Evolutionary conservation across 1,284 basidiomycete genomes (phyloP).

Genomic region (Coriolopsis trogii): DNA sequence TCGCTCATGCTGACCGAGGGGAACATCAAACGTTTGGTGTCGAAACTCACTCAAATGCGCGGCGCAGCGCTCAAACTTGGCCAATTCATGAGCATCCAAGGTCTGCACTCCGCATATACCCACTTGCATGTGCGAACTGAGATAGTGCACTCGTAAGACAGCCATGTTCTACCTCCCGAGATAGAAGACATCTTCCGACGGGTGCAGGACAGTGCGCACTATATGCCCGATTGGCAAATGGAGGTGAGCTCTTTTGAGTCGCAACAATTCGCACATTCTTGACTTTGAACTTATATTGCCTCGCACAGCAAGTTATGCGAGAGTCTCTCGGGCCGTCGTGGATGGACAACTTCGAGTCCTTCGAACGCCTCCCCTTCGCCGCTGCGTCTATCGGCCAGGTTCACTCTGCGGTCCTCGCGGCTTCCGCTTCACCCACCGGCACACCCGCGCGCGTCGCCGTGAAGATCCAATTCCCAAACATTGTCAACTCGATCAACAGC

Average conservation of each 20-base stretch:
- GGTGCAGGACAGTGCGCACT: slow-evolving; percentile 96
- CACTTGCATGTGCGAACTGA: neutral
- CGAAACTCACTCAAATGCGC: slow-evolving; percentile 92
- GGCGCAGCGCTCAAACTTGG: slow-evolving; percentile 97
- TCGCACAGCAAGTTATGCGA: slow-evolving; percentile 71
- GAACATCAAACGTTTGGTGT: slow-evolving; percentile 89
- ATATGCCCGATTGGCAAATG: slow-evolving; percentile 99
- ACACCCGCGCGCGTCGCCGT: slow-evolving; percentile 75
- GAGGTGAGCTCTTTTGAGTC: slow-evolving; percentile 59
- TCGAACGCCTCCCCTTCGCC: slow-evolving; percentile 90
- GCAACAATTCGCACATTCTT: too few species aligned
- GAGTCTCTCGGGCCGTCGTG: slow-evolving; percentile 80
- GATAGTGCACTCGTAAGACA: slow-evolving; percentile 53
- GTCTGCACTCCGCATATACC: slow-evolving; percentile 40
- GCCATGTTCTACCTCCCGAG: slow-evolving; percentile 86
- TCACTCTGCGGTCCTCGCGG: slow-evolving; percentile 73
- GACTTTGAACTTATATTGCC: neutral
- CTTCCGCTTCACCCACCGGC: slow-evolving; percentile 52
- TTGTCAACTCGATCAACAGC: slow-evolving; percentile 83
- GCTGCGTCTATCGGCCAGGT: slow-evolving; percentile 98
- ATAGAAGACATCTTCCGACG: slow-evolving; percentile 88
- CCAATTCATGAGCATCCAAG: slow-evolving; percentile 98
- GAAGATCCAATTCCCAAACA: slow-evolving; percentile 97
- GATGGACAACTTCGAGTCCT: slow-evolving; percentile 72
- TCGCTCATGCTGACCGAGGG: slow-evolving; percentile 86